Evolutionary conservation across 1,284 basidiomycete species (phyloP), one percentile per base, ranked within the genome.

Genomic region (Papiliotrema fonsecae): DNA sequence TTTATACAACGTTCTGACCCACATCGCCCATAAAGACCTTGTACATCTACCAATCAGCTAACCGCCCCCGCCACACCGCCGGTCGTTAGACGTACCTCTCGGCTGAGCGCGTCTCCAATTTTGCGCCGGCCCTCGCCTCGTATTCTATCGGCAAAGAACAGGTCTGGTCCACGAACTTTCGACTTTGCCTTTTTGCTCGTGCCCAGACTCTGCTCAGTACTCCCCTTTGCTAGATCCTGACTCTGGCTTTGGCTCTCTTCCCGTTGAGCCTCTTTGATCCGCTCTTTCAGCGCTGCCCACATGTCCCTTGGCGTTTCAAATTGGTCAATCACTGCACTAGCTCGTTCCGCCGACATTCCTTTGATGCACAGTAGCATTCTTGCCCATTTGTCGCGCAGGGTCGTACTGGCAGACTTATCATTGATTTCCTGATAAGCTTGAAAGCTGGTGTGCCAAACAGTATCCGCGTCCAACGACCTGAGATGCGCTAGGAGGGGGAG

Each of bases 261-360:
- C 63, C 55, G 10, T 43, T 57, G 51, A 40, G 4, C 28, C 34
- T 39, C 16, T 39, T 38, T 34, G 13, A 42, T 6, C 26, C 45
- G 22, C 42, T 22, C 34, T 35, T 64, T 53, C 54, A 75, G 71
- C 0, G 68, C 75, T 16, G 73, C 66, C 58, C 68, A 76, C 42
- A 78, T 59, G 19, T 57, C 63, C n/a, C 59, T 51, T 3, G 77
- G 72, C 14, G 78, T 79, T 16, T 75, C 72, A 72, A 76, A 81
- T 14, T 66, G 48, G 22, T 75, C 70, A 21, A 80, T 54, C 21
- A 79, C 61, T 11, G 74, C 74, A 9, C 69, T 62, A 11, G 76
- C 77, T 51, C 78, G 76, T 57, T 81, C 79, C 0, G 76, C 70
- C 35, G 73, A 75, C 69, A 81, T 72, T 3, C 79, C 79, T 34